Evolutionary conservation across 148 eudicot genomes (phyloP).

Genomic region (Dianthus caryophyllus): DNA sequence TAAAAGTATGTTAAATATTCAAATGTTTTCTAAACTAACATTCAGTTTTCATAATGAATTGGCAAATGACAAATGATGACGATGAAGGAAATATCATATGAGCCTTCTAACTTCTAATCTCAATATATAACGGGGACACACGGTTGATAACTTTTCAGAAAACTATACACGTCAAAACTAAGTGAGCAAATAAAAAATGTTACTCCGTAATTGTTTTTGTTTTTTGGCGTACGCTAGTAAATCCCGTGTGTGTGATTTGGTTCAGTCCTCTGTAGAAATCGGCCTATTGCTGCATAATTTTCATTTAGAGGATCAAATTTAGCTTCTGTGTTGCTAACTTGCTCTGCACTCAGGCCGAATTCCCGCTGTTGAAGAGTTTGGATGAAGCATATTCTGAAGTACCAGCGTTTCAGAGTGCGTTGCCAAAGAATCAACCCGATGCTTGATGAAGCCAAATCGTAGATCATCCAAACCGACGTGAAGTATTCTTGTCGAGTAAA

Average conservation of each 20-base stretch:
- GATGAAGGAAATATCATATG: too few species aligned
- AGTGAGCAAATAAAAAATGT: too few species aligned
- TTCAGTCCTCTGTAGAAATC: neutral
- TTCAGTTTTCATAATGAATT: too few species aligned
- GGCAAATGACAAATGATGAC: too few species aligned
- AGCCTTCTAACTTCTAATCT: too few species aligned
- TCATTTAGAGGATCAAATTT: neutral
- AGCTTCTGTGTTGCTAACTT: neutral
- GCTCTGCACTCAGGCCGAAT: constrained; percentile 44
- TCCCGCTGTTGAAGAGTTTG: constrained; percentile 56
- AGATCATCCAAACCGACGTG: constrained; percentile 16
- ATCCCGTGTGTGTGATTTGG: neutral
- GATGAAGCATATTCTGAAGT: constrained; percentile 51
- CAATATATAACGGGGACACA: too few species aligned
- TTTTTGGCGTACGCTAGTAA: too few species aligned
- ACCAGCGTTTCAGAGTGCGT: constrained; percentile 63
- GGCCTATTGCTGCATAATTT: neutral
- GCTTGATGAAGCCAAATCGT: constrained; percentile 26
- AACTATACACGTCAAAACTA: too few species aligned
- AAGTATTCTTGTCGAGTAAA: neutral
- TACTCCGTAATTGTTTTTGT: too few species aligned
- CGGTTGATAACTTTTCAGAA: too few species aligned
- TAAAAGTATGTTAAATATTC: too few species aligned
- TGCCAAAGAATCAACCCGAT: constrained; percentile 79
- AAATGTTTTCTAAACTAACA: too few species aligned